Base-by-base conservation (phyloP, 2,329 filamentous ascomycete species). In the Cordyceps cicadae region DNA sequence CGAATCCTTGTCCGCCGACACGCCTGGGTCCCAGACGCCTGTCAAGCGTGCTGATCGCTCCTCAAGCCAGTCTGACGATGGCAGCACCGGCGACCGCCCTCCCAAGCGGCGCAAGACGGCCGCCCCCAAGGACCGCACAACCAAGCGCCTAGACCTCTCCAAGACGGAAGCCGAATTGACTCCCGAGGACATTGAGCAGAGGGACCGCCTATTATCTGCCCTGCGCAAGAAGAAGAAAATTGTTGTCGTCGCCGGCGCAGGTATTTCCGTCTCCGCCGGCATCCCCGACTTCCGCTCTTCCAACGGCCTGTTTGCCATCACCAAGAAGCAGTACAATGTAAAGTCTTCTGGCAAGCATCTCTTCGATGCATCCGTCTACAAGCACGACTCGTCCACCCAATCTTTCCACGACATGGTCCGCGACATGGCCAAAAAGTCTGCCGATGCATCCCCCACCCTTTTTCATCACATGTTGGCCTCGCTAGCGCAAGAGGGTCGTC, bases 361-460 rank as follows among this genome's bases (percentile, higher is more conserved):
- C 0, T 99, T 99, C 70, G 94, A 99, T 76, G 94, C 94, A 57
- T 96, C 93, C 8, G 94, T 99, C 59, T 99, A 99, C 78, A 92
- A 91, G 73, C 90, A 96, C 77, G 88, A 95, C 71, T 82, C 84
- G 24, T 90, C 92, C 14, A 97, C 93, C 0, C 87, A 89, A 26
- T 90, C 89, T 12, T 99, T 99, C 72, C 94, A 99, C 74, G 87
- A 89, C 71, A 97, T 99, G 93, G 91, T 99, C 67, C 88, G 92
- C 70, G 87, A 90, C 68, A 83, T 99, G 68, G 91, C 91, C 50
- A 81, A 87, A 61, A 83, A 92, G 76, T 90, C 90, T 24, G 85
- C 87, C 66, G 81, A 81, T 55, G 92, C 93, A 59, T 76, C 87
- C 65, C 92, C 94, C 14, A 97, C 94, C 1, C 80, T 85, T 2